A percentile compares a stretch with the other conserved stretches of the same genome.
Conservation (phyloP, 75 land plant species). For the Pinus albicaulis region DNA sequence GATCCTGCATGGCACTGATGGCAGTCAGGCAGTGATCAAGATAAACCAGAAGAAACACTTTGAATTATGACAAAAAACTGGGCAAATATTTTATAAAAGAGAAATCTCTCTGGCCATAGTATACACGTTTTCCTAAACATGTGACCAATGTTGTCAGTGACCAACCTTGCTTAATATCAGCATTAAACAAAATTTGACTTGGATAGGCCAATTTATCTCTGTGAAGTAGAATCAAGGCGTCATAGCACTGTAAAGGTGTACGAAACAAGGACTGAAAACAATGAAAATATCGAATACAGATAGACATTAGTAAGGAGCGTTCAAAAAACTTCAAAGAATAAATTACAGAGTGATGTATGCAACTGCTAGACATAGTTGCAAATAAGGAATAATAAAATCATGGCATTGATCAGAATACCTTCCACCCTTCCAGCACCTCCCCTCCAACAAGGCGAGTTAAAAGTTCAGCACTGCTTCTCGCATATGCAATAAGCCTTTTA, state of each 20-base stretch:
- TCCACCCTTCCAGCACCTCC: conserved; percentile 61
- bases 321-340: background rate
- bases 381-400: background rate
- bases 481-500: conserved; percentile 76
- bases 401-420: conserved; percentile 37
- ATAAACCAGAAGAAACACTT: background rate
- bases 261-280: conserved; percentile 71
- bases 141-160: background rate
- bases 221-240: conserved; percentile 74
- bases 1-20: conserved; percentile 33
- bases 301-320: background rate
- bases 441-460: conserved; percentile 55
- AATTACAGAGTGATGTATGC: background rate
- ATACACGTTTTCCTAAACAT: background rate
- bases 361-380: background rate
- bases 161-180: conserved; percentile 48
- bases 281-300: background rate
- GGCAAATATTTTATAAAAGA: background rate
- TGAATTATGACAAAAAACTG: too few species aligned
- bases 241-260: conserved; percentile 83
- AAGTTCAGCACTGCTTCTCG: conserved; percentile 71
- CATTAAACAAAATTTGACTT: conserved; percentile 64
- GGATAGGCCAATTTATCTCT: conserved; percentile 65
- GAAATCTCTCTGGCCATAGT: background rate
- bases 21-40: too few species aligned